Evolutionary conservation across 805 yeast species (phyloP).

Genomic region (Kazachstania martiniae): DNA sequence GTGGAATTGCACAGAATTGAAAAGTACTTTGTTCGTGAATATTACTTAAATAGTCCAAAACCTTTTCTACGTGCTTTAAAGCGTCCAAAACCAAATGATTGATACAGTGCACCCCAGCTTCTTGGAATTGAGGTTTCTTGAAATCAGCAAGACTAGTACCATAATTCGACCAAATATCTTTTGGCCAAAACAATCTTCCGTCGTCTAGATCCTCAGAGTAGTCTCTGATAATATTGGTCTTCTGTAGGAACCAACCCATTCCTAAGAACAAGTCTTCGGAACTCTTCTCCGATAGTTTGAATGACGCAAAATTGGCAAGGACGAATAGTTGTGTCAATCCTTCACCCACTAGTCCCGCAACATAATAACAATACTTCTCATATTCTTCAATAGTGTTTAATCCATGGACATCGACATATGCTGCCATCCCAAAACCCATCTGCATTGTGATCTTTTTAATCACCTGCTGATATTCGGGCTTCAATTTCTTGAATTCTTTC

Average conservation of each 20-base stretch:
- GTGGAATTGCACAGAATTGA: conserved; percentile 95
- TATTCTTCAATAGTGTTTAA: conserved; percentile 70
- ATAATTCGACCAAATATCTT: conserved; percentile 83
- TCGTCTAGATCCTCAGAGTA: conserved; percentile 85
- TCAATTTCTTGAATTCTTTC: conserved; percentile 59
- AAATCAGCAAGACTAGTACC: conserved; percentile 55
- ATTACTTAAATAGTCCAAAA: conserved; percentile 60
- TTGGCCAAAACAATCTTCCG: conserved; percentile 93
- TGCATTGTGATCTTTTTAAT: conserved; percentile 64
- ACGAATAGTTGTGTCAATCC: conserved; percentile 81
- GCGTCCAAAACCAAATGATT: conserved; percentile 75
- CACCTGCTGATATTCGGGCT: conserved; percentile 66
- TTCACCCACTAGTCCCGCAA: conserved; percentile 96
- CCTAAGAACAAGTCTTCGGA: conserved; percentile 58
- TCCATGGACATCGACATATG: conserved; percentile 74
- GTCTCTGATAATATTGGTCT: conserved; percentile 92
- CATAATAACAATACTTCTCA: conserved; percentile 89
- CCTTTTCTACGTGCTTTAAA: conserved; percentile 65
- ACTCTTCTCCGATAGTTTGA: conserved; percentile 35
- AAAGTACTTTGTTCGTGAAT: conserved; percentile 75
- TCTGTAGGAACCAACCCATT: conserved; percentile 93
- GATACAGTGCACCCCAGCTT: conserved; percentile 61
- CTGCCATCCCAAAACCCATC: conserved; percentile 99
- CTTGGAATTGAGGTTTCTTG: conserved; percentile 34
- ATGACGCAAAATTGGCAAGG: conserved; percentile 59